phyloP scores from a whole-genome alignment of 768 basidiomycete species.

The Artomyces pyxidatus region DNA sequence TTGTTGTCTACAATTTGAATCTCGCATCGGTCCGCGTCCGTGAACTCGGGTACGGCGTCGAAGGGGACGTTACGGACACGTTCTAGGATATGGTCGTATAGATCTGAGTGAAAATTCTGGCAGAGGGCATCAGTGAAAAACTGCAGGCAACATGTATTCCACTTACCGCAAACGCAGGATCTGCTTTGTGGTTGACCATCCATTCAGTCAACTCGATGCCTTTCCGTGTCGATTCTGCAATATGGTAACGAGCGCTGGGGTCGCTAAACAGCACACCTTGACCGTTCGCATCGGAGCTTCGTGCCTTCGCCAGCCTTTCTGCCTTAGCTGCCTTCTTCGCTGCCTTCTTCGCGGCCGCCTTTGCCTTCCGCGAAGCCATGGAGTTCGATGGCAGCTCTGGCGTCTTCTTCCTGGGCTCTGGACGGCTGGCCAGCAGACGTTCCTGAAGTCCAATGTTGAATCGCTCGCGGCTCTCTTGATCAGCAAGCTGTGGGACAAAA shows the following conservation, averaged over 20 bases:
- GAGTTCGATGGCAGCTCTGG: too few relatives aligned
- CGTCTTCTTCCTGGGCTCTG: too few relatives aligned
- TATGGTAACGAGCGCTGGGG: background rate
- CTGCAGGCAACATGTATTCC: background rate
- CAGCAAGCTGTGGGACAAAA: background rate
- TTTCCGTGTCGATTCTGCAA: background rate
- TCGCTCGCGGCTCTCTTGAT: slow-evolving; percentile 5
- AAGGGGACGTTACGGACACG: background rate
- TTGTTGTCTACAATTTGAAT: slow-evolving; percentile 13
- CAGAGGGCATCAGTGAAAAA: background rate
- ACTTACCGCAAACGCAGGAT: background rate
- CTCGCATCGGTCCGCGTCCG: slow-evolving; percentile 2
- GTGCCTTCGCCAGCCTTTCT: too few relatives aligned
- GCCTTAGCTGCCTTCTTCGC: too few relatives aligned
- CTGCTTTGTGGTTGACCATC: background rate
- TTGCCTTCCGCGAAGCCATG: too few relatives aligned
- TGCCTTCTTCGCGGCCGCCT: too few relatives aligned
- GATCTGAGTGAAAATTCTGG: background rate
- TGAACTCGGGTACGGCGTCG: background rate
- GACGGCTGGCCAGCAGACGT: slow-evolving; percentile 14
- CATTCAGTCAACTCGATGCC: background rate
- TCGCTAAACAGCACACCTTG: too few relatives aligned
- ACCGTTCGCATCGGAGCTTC: too few relatives aligned
- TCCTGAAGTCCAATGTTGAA: slow-evolving; percentile 13
- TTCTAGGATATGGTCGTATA: background rate